Conservation (phyloP, 768 basidiomycete genomes). For the Suillus subalutaceus region DNA sequence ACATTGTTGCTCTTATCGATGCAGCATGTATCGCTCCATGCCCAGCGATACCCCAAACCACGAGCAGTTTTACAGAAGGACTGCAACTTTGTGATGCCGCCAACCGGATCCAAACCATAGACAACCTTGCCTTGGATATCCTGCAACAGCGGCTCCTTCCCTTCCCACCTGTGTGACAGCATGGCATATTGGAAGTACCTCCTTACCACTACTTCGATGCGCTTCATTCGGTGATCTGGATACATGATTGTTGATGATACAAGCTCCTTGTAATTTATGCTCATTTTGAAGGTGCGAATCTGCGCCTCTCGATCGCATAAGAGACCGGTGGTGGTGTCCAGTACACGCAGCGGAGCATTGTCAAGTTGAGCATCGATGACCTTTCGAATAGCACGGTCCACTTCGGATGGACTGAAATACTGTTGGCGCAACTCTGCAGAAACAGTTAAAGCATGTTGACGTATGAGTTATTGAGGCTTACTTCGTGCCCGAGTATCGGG, state of each 20-base stretch:
- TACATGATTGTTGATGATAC: not conserved
- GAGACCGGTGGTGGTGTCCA: not conserved
- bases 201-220: not conserved
- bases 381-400: not conserved
- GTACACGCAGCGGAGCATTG: not conserved
- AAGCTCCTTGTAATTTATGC: not conserved
- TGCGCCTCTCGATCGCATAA: not conserved
- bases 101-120: not conserved
- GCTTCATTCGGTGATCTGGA: not conserved
- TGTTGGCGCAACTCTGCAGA: not conserved
- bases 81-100: not conserved
- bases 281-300: not conserved
- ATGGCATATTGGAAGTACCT: not conserved
- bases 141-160: not conserved
- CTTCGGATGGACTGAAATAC: not conserved
- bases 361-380: not conserved
- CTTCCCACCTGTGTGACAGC: not conserved
- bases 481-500: not conserved
- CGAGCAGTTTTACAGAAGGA: not conserved
- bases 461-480: not conserved
- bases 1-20: not conserved
- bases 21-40: not conserved
- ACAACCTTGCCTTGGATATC: not conserved
- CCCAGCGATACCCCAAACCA: not conserved
- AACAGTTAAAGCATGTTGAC: not conserved